A percentile compares a stretch with the other conserved stretches of the same genome.
phyloP scores from a whole-genome alignment of 1,284 basidiomycete genomes.

The Microbotryomycetes sp. region DNA sequence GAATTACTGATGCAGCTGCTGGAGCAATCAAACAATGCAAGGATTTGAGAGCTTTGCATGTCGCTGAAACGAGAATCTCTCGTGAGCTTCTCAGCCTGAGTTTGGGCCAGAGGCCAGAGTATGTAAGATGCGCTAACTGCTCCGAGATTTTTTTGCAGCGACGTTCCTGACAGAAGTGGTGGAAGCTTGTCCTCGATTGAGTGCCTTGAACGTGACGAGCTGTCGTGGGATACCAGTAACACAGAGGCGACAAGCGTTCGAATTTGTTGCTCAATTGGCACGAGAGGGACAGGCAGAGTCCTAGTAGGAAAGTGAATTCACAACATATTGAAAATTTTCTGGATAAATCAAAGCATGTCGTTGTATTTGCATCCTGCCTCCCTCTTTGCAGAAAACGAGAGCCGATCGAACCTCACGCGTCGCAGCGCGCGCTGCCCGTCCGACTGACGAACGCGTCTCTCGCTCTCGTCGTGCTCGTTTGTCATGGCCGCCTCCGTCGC shows the following conservation, averaged over 20 bases:
- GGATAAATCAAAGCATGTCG: not conserved
- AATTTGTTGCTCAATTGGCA: too few species aligned
- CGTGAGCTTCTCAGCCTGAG: conserved; percentile 7
- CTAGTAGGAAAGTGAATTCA: not conserved
- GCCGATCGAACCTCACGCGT: not conserved
- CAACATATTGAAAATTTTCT: too few species aligned
- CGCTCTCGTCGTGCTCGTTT: too few species aligned
- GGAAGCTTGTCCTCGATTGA: conserved; percentile 16
- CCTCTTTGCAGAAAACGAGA: not conserved
- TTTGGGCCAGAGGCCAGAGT: not conserved
- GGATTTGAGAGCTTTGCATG: conserved; percentile 21
- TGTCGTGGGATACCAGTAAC: conserved; percentile 30
- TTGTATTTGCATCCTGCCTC: not conserved
- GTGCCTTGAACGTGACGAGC: conserved; percentile 28
- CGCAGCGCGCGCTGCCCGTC: not conserved
- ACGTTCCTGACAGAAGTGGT: conserved; percentile 19
- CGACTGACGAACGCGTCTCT: not conserved
- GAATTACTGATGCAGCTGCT: conserved; percentile 17
- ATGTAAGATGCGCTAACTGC: not conserved
- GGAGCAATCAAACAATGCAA: conserved; percentile 10
- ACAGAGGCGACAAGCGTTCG: conserved; percentile 30
- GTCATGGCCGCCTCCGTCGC: not conserved
- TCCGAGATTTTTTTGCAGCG: conserved; percentile 6
- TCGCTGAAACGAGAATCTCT: conserved; percentile 28
- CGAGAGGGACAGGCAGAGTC: conserved; percentile 22